These are phyloP conservation scores for Claviceps sp. DNA, from an alignment of 2,329 filamentous ascomycete species.

Conservation along the genomic window DNA sequence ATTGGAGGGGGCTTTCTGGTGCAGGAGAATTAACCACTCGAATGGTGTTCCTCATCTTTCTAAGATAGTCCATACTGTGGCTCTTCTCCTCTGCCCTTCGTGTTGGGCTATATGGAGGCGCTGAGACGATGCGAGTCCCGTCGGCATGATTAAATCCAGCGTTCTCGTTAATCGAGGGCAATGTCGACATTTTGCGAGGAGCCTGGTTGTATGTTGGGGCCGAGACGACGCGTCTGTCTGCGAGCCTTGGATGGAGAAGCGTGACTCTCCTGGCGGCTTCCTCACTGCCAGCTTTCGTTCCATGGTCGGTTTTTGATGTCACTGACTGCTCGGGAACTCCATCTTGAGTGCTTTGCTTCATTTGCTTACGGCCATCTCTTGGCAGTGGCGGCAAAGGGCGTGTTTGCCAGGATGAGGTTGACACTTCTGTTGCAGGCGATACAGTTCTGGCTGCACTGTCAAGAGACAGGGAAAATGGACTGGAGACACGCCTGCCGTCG, in stretches of 20 bases:
- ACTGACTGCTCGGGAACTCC: conserved; percentile 11
- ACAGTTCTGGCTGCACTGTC: conserved; percentile 17
- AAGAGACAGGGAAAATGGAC: conserved; percentile 29
- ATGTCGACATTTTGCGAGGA: conserved; percentile 22
- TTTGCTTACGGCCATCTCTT: conserved; percentile 13
- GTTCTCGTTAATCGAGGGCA: conserved; percentile 38
- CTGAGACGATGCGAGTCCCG: conserved; percentile 33
- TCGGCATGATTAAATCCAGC: conserved; percentile 14
- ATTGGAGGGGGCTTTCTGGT: conserved; percentile 18
- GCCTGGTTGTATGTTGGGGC: conserved; percentile 34
- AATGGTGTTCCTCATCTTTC: conserved; percentile 37
- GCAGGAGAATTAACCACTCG: conserved; percentile 39
- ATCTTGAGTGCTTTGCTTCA: conserved; percentile 9
- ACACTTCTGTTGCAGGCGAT: conserved; percentile 16
- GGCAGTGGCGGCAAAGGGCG: conserved; percentile 40
- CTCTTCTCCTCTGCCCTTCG: conserved; percentile 19
- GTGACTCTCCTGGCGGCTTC: conserved; percentile 17
- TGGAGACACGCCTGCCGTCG: conserved; percentile 21
- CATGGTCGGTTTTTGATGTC: conserved; percentile 14
- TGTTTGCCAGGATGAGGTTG: conserved; percentile 28
- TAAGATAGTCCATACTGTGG: conserved; percentile 30
- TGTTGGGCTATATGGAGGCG: conserved; percentile 25
- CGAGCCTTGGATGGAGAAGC: conserved; percentile 18
- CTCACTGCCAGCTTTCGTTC: conserved; percentile 9
- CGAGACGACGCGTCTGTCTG: conserved; percentile 35